phyloP scores from a whole-genome alignment of 345 rosid species.

The Dipteronia dyeriana region DNA sequence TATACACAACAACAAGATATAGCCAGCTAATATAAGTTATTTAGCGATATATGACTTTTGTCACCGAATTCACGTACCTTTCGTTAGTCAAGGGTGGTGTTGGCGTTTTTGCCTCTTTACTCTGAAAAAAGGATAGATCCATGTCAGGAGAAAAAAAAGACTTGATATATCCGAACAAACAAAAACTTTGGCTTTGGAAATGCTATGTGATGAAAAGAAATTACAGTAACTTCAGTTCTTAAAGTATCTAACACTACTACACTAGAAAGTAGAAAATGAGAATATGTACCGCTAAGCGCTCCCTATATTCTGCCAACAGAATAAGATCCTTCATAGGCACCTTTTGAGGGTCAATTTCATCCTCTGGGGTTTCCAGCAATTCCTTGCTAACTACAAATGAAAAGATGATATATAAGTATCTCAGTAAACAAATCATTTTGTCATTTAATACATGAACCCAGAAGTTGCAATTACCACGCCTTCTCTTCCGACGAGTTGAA shows the following conservation, averaged over 20 bases:
- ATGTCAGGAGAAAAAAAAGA: conserved; percentile 5
- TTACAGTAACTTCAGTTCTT: neutral
- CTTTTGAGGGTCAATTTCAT: conserved; percentile 51
- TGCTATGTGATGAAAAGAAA: neutral
- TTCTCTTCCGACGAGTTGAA: conserved; percentile 64
- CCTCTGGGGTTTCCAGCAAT: conserved; percentile 75
- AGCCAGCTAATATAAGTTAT: neutral
- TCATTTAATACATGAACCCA: neutral
- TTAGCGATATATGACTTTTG: neutral
- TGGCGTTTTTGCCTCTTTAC: conserved; percentile 56
- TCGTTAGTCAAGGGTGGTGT: conserved; percentile 33
- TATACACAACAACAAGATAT: conserved; percentile 3
- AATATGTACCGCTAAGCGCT: conserved; percentile 53
- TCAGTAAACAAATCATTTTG: conserved; percentile 4
- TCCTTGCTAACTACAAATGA: conserved; percentile 50
- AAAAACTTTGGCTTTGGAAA: neutral
- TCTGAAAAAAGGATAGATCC: conserved; percentile 37
- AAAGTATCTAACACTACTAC: neutral
- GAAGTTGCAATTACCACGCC: conserved; percentile 43
- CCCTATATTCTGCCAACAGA: conserved; percentile 63
- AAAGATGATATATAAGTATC: conserved; percentile 9
- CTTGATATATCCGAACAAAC: neutral
- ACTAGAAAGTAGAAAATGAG: conserved; percentile 2
- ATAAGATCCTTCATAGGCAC: conserved; percentile 74
- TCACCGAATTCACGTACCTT: conserved; percentile 40